phyloP scores from a whole-genome alignment of 306 rosid species.

The Cicer pinnatifidum region DNA sequence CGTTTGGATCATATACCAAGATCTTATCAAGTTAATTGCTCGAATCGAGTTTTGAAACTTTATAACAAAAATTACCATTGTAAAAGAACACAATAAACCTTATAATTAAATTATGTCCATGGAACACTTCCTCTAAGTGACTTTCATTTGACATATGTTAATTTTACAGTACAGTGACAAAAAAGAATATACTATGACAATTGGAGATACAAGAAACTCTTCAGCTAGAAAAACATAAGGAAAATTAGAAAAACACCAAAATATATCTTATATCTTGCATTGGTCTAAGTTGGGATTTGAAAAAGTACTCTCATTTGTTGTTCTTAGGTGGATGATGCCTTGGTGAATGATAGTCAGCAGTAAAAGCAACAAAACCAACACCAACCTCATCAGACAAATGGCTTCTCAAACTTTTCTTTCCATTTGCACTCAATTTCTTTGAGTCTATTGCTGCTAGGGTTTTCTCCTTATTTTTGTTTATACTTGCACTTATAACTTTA shows the following conservation, averaged over 20 bases:
- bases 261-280: conserved; percentile 17
- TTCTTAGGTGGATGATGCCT: conserved; percentile 68
- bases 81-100: background rate
- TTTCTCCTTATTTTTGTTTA: conserved; percentile 16
- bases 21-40: no score
- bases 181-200: conserved; percentile 15
- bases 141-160: conserved; percentile 11
- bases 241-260: conserved; percentile 5
- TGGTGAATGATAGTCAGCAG: conserved; percentile 59
- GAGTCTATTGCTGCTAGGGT: conserved; percentile 10
- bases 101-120: background rate
- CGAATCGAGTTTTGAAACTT: no score
- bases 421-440: conserved; percentile 5
- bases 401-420: conserved; percentile 35
- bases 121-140: background rate
- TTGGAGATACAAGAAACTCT: conserved; percentile 10
- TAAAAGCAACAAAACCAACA: conserved; percentile 55
- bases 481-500: conserved; percentile 3
- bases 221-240: background rate
- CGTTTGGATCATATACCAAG: no score
- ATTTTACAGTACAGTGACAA: conserved; percentile 25
- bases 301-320: conserved; percentile 39
- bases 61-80: background rate
- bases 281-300: background rate
- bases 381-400: conserved; percentile 38